These are phyloP conservation scores for Clarireedia homoeocarpa DNA, from an alignment of 2,329 filamentous ascomycete genomes.

Conservation along the genomic window DNA sequence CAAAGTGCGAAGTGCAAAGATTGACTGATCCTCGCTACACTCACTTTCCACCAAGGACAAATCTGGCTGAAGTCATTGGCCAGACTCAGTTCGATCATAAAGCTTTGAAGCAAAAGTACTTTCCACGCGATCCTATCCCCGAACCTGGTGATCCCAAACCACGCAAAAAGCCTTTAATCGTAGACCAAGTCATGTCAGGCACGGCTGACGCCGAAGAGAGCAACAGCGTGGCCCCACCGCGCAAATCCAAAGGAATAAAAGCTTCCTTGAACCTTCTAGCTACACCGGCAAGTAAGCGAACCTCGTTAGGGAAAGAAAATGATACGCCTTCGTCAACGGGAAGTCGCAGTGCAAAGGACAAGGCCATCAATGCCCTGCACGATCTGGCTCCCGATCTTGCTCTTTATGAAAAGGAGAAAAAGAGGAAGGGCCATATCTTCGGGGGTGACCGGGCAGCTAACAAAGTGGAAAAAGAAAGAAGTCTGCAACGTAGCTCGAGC, in stretches of 20 bases:
- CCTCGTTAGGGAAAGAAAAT: conserved; percentile 69
- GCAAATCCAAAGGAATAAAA: conserved; percentile 10
- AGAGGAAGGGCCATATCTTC: conserved; percentile 55
- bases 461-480: conserved; percentile 43
- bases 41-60: conserved; percentile 81
- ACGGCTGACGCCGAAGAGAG: conserved; percentile 5
- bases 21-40: conserved; percentile 70
- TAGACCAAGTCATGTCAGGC: conserved; percentile 30
- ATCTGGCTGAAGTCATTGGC: conserved; percentile 86
- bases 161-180: conserved; percentile 38
- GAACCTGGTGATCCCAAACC: conserved; percentile 39
- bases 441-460: conserved; percentile 57
- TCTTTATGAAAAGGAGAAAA: conserved; percentile 88
- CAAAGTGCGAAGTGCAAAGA: conserved; percentile 70
- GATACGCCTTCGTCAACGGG: conserved; percentile 69
- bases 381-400: conserved; percentile 76
- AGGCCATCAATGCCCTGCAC: conserved; percentile 70
- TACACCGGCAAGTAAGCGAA: conserved; percentile 39
- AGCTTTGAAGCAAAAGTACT: conserved; percentile 57
- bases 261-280: conserved; percentile 31
- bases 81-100: conserved; percentile 71
- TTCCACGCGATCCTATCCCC: conserved; percentile 36
- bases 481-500: conserved; percentile 31
- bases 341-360: conserved; percentile 81
- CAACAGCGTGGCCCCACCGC: conserved; percentile 17